These are phyloP conservation scores for Digitaria exilis DNA, from an alignment of 202 grass and related monocot genomes.

Conservation along the genomic window DNA sequence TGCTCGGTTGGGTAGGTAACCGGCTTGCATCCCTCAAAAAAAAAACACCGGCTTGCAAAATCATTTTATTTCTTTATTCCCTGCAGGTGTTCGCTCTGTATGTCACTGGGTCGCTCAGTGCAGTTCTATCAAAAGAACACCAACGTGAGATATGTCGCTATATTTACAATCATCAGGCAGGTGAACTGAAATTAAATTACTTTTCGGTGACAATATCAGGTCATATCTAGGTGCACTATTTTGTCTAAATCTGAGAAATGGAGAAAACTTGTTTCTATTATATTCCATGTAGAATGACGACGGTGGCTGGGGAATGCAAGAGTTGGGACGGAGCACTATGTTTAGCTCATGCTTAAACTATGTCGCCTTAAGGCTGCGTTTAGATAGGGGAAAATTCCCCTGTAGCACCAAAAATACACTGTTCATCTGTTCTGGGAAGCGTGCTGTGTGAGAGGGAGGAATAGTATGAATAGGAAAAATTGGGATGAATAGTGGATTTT, in stretches of 20 bases:
- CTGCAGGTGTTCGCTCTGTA: slow-evolving; percentile 24
- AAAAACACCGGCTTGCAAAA: too few relatives aligned
- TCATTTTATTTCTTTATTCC: neutral
- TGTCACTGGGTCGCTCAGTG: slow-evolving; percentile 15
- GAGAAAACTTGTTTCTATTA: neutral
- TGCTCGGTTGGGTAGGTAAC: neutral
- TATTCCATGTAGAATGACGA: slow-evolving; percentile 35
- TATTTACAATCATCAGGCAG: slow-evolving; percentile 31
- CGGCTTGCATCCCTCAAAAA: too few relatives aligned
- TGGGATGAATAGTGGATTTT: too few relatives aligned
- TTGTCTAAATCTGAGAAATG: neutral
- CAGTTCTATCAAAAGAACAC: neutral
- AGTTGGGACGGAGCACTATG: slow-evolving; percentile 32
- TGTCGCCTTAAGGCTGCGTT: slow-evolving; percentile 13
- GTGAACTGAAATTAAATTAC: neutral
- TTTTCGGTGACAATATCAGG: neutral
- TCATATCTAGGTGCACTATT: neutral
- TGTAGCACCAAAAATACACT: too few relatives aligned
- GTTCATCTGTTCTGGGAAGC: too few relatives aligned
- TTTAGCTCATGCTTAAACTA: slow-evolving; percentile 37
- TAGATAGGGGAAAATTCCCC: too few relatives aligned
- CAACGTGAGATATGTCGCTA: slow-evolving; percentile 25
- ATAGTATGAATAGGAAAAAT: too few relatives aligned
- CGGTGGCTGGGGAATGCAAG: slow-evolving; percentile 36
- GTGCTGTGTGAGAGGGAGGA: too few relatives aligned